phyloP scores from a whole-genome alignment of 2,329 filamentous ascomycete genomes.

The Cadophora malorum region DNA sequence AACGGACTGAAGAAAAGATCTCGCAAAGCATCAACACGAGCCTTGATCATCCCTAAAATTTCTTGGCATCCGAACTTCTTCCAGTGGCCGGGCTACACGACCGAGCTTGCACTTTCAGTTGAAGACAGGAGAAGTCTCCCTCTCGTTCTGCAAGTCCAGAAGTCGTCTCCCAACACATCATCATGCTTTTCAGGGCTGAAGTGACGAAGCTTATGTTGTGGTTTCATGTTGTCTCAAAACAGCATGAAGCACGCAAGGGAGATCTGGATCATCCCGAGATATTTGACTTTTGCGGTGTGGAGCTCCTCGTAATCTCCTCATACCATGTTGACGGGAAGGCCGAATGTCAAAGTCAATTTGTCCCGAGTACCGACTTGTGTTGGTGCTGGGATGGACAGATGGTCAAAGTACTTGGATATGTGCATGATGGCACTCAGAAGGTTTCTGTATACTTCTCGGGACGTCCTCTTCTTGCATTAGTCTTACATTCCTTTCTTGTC shows the following conservation, averaged over 20 bases:
- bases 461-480: no score
- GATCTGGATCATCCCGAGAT: slow-evolving; percentile 2
- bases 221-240: slow-evolving; percentile 7
- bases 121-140: not conserved
- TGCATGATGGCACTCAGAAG: not conserved
- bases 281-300: not conserved
- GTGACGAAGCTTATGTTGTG: not conserved
- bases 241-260: slow-evolving; percentile 6
- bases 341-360: not conserved
- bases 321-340: not conserved
- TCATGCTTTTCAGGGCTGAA: not conserved
- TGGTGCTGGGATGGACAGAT: not conserved
- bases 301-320: not conserved
- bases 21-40: not conserved
- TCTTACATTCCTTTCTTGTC: not conserved
- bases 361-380: not conserved
- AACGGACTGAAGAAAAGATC: slow-evolving; percentile 1
- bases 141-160: not conserved
- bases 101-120: not conserved
- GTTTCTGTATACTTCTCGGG: no score
- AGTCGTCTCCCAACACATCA: not conserved
- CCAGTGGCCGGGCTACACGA: not conserved
- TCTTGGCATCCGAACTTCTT: slow-evolving; percentile 5
- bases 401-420: not conserved
- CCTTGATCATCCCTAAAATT: not conserved